These are phyloP conservation scores for Didymella lethalis DNA, from an alignment of 2,329 filamentous ascomycete genomes.

Conservation along the genomic window DNA sequence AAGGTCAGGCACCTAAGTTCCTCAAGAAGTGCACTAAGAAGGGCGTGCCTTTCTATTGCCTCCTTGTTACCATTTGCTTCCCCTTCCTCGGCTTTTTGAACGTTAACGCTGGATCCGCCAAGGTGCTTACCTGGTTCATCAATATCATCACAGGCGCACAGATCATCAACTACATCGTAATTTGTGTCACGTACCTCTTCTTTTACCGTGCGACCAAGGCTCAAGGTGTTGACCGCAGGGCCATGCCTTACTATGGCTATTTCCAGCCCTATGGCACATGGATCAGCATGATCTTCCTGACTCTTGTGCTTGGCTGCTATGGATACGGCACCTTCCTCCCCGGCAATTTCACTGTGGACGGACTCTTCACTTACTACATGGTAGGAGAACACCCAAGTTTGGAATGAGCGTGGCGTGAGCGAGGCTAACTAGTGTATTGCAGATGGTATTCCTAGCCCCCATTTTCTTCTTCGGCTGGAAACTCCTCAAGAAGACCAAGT, in stretches of 20 bases:
- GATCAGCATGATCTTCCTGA: neutral
- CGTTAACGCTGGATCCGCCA: constrained; percentile 68
- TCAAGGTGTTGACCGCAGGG: neutral
- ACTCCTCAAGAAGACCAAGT: neutral
- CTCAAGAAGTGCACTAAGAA: neutral
- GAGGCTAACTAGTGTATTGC: neutral
- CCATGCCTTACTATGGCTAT: neutral
- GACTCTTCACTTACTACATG: neutral
- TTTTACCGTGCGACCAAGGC: neutral
- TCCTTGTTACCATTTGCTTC: constrained; percentile 70
- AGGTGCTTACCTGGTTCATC: constrained; percentile 77
- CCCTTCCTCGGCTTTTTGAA: constrained; percentile 76
- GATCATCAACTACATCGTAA: constrained; percentile 29
- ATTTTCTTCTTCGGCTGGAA: neutral
- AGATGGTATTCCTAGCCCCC: neutral
- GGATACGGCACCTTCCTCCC: neutral
- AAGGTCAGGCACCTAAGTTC: neutral
- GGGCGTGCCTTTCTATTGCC: constrained; percentile 36
- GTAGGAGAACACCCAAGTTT: neutral
- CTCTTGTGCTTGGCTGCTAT: neutral
- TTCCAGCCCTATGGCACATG: neutral
- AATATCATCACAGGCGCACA: constrained; percentile 76
- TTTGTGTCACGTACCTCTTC: neutral
- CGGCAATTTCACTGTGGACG: neutral
- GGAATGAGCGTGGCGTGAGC: neutral